Evolutionary conservation across 225 moss, liverwort and hornwort genomes (phyloP), one percentile per base, ranked within the genome.

Genomic region (Ulota crispa): DNA sequence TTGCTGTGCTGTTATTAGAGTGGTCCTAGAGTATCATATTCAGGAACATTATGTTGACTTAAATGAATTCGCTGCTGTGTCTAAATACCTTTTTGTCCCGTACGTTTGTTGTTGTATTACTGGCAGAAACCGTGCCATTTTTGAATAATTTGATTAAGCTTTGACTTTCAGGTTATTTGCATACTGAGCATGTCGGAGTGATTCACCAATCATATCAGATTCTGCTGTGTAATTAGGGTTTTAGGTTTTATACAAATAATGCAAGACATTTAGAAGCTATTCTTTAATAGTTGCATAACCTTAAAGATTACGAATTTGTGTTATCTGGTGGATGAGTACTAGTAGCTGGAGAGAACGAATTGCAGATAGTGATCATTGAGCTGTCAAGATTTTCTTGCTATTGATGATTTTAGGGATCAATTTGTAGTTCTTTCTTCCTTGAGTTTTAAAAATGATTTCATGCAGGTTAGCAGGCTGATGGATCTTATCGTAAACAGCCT

Each of bases 401-500:
- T 75, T 13, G 30, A 63, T 12, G 15, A 52, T 64, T 64, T 47
- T 14, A 64, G 60, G 36, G 56, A 26, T 32, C 32, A 64, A 23
- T 36, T 73, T 37, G 27, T 42, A 41, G 27, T 64, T 50, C 52
- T 36, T 64, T 32, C 53, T 77, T 24, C 65, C 53, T 12, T n/a
- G 8, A 36, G 23, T 50, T 20, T 50, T 78, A 18, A 18, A n/a
- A 24, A 27, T 50, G 47, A 50, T 78, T 75, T 47, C 30, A 64
- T 64, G 34, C 77, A 97, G 97, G 97, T 97, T 24, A 95, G 90
- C 61, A 92, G 97, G 70, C 86, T 95, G 72, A 79, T 97, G 92
- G 93, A 97, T 84, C 83, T 97, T 76, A 97, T 97, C 54, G 97
- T 97, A 0, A 92, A 95, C 92, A 97, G 97, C 72, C 88, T 97